Percentiles rank a stretch among this genome's conserved stretches.
These are phyloP conservation scores for Cercospora zeina DNA, from an alignment of 2,329 filamentous ascomycete species.

Conservation along the genomic window DNA sequence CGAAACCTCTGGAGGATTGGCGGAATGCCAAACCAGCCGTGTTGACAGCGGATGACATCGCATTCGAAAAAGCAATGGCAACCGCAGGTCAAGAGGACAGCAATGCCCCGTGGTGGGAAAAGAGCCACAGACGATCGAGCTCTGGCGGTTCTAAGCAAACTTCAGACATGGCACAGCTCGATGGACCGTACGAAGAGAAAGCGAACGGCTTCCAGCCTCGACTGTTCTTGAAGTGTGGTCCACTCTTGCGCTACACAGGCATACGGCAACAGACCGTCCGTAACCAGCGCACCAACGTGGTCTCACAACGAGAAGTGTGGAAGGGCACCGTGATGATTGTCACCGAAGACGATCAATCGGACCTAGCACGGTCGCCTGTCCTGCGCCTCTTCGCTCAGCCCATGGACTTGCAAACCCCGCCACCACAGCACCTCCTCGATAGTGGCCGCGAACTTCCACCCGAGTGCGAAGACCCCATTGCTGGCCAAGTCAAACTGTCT, in stretches of 20 bases:
- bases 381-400: constrained; percentile 85
- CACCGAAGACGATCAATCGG: constrained; percentile 78
- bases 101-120: constrained; percentile 72
- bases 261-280: constrained; percentile 62
- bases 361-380: constrained; percentile 74
- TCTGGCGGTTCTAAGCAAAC: constrained; percentile 34
- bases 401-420: constrained; percentile 76
- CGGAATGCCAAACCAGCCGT: constrained; percentile 44
- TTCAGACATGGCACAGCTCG: constrained; percentile 54
- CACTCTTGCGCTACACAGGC: constrained; percentile 85
- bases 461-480: constrained; percentile 86
- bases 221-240: constrained; percentile 85
- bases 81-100: constrained; percentile 16
- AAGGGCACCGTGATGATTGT: constrained; percentile 95
- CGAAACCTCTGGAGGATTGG: constrained; percentile 62
- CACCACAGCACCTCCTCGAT: constrained; percentile 68
- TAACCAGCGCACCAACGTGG: constrained; percentile 40
- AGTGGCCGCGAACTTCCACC: constrained; percentile 62
- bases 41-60: constrained; percentile 48
- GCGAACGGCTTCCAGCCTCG: constrained; percentile 75
- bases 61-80: constrained; percentile 38
- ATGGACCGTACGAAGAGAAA: constrained; percentile 65
- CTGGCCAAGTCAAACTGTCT: constrained; percentile 81
- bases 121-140: constrained; percentile 31
- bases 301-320: constrained; percentile 75